Evolutionary conservation across 176 grass and related monocot genomes (phyloP), one percentile per base, ranked within the genome.

Genomic region (Aegilops bicornis): DNA sequence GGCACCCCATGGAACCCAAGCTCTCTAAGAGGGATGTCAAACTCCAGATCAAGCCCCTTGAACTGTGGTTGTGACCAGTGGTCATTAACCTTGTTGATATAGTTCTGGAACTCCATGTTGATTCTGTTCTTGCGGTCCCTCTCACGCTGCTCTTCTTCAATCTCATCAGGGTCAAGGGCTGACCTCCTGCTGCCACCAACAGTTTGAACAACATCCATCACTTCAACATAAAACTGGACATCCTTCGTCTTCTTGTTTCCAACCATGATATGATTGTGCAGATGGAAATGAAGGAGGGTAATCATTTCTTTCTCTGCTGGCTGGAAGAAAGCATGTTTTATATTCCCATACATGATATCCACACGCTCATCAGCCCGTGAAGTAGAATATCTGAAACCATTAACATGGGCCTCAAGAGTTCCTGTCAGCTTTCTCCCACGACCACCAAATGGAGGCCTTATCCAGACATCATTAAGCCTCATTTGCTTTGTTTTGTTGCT

Each of bases 251-350:
- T 95, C 83, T 86, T 95, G 61, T 86, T 95, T 15, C 93, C 93
- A 10, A 92, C 90, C 93, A 95, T 95, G 64, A 95, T 92, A 71
- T 95, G 82, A 64, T 92, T 95, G 79, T 92, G 85, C n/a, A 95
- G 33, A 86, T 95, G 93, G 73, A 92, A 95, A 72, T 95, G 93
- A 22, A 92, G 23, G 6, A 95, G 85, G 0, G 93, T 92, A 27
- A 92, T 95, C 93, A 95, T 95, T 72, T 95, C 93, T 76, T 79
- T 88, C 60, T 92, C 90, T 10, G 90, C 90, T 25, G 93, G 93
- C 84, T 95, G 90, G 88, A 95, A 95, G 79, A 92, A 95, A 54
- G 88, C 90, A 84, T 95, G 93, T 39, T 95, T 95, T 43, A 95
- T 82, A 40, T 95, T 95, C 9, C 74, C 64, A 48, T 82, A 95